These are phyloP conservation scores for Tolypocladium tundrense DNA, from an alignment of 2,329 filamentous ascomycete species.

Conservation along the genomic window DNA sequence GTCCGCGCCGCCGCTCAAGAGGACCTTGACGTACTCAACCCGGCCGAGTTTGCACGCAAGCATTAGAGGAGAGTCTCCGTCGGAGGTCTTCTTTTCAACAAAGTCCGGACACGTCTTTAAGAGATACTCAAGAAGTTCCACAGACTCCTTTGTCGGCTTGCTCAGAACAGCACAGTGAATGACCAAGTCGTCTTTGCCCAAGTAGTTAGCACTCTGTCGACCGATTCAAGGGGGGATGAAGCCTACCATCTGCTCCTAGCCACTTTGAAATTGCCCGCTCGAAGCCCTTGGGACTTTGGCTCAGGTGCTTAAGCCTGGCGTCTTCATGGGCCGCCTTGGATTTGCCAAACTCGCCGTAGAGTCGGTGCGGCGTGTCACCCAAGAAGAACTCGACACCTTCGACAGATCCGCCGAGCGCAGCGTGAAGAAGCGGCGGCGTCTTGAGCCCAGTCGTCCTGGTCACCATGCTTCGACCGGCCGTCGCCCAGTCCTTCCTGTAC, in stretches of 20 bases:
- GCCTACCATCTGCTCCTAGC: constrained; percentile 49
- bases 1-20: constrained; percentile 61
- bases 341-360: constrained; percentile 57
- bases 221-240: constrained; percentile 1
- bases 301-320: constrained; percentile 50
- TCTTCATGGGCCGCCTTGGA: constrained; percentile 52
- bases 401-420: constrained; percentile 47
- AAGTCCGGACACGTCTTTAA: constrained; percentile 49
- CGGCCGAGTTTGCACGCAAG: constrained; percentile 51
- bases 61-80: constrained; percentile 57
- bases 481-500: constrained; percentile 57
- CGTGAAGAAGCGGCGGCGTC: constrained; percentile 50
- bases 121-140: constrained; percentile 54
- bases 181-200: constrained; percentile 42
- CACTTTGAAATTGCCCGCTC: constrained; percentile 52
- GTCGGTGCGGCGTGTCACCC: constrained; percentile 55
- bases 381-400: constrained; percentile 68
- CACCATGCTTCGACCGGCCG: constrained; percentile 41
- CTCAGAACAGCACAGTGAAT: constrained; percentile 57
- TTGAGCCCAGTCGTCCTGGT: constrained; percentile 27
- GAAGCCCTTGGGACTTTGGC: constrained; percentile 49
- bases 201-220: constrained; percentile 10
- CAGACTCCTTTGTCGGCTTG: constrained; percentile 25
- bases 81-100: constrained; percentile 49
- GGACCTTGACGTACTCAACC: constrained; percentile 42